Evolutionary conservation across 1,139 yeast species (phyloP).

Genomic region (Saccharomyces hybrid): DNA sequence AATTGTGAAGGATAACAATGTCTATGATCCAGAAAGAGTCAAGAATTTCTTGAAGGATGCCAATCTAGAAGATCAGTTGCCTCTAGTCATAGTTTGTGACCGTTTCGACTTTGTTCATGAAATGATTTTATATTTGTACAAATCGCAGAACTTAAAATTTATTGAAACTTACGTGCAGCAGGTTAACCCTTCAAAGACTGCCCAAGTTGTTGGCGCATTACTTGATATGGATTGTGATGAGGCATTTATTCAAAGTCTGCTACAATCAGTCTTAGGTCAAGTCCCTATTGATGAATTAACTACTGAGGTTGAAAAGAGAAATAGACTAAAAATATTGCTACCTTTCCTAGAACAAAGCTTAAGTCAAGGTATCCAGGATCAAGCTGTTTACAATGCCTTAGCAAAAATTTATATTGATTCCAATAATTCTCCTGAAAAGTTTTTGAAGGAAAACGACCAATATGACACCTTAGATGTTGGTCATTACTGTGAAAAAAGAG

Average conservation of each 20-base stretch:
- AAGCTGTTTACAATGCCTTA: conserved; percentile 86
- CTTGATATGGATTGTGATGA: conserved; percentile 97
- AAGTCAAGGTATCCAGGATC: conserved; percentile 81
- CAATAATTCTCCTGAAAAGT: conserved; percentile 94
- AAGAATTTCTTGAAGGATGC: conserved; percentile 94
- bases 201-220: conserved; percentile 93
- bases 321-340: conserved; percentile 79
- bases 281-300: conserved; percentile 89
- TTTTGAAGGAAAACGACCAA: conserved; percentile 79
- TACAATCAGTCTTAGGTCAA: conserved; percentile 84
- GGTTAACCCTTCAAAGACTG: conserved; percentile 90
- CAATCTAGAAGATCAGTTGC: conserved; percentile 88
- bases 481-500: conserved; percentile 97
- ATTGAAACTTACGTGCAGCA: conserved; percentile 97
- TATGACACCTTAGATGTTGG: conserved; percentile 94
- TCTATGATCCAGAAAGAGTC: conserved; percentile 94
- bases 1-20: conserved; percentile 86
- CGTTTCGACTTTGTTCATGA: conserved; percentile 89
- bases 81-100: conserved; percentile 93
- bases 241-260: conserved; percentile 67
- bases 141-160: conserved; percentile 89
- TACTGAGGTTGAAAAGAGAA: conserved; percentile 91
- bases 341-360: conserved; percentile 91
- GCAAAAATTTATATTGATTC: conserved; percentile 97
- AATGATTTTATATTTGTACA: conserved; percentile 83